Base-by-base conservation (phyloP, 768 basidiomycete species). In the Tylopilus felleus region DNA sequence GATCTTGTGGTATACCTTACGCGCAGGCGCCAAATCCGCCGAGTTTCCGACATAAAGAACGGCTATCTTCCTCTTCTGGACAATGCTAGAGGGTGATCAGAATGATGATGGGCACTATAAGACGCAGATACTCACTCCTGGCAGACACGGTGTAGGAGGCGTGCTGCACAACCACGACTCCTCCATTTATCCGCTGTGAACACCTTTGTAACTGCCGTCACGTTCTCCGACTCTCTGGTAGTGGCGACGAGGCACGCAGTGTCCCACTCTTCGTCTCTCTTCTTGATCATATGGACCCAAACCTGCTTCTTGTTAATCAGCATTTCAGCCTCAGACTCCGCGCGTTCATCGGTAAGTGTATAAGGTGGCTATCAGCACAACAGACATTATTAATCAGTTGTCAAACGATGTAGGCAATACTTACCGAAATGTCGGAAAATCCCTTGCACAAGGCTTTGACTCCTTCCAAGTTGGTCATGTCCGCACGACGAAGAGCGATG, bases 121-220 rank as follows among this genome's bases (percentile, higher is more conserved):
- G 28, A 19, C 23, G 25, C 33, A 21, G 19, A 25, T 10, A 75
- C 80, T 59, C 63, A 86, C 80, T 80, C 66, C 56, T 74, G 68
- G 59, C 80, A 81, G 22, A 88, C 85, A 16, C 73, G 71, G 6
- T 81, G 75, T 1, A 85, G 78, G 17, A 91, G 78, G 8, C 79
- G 75, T 62, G 80, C 81, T 0, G 89, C 89, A 59, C 78, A 85
- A 5, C 83, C 79, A 1, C 64, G 70, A 0, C 77, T 65, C 41
- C 84, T 74, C 76, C 80, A 85, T 2, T 60, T 35, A 0, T 79
- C 73, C 44, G 76, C 71, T 0, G 89, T 90, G 63, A 74, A 85
- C 1, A 90, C 88, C 65, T 91, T 90, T 36, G 85, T 85, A 42
- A 91, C 81, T 0, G 84, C 80, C 3, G 82, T 80, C 23, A 85